Evolutionary conservation across 805 yeast species (phyloP).

Genomic region (Pichia cephalocereana): DNA sequence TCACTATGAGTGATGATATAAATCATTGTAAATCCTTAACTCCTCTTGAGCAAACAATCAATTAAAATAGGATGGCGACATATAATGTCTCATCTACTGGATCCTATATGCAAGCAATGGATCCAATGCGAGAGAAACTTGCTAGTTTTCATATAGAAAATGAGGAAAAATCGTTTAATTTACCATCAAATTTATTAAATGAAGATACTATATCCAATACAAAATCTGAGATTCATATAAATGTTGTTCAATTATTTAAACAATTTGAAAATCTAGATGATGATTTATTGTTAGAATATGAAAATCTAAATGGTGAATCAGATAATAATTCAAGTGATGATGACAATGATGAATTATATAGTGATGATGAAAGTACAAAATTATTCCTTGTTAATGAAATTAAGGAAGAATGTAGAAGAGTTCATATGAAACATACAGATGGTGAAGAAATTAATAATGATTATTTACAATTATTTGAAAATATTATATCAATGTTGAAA

Average conservation of each 20-base stretch:
- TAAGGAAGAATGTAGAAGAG: conserved; percentile 17
- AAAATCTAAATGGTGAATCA: conserved; percentile 2
- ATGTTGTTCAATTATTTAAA: conserved; percentile 19
- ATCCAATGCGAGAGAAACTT: conserved; percentile 49
- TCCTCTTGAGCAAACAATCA: background rate
- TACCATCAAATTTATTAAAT: conserved; percentile 26
- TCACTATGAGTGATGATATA: too few relatives aligned
- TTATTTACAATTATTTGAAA: conserved; percentile 15
- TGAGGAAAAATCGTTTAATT: conserved; percentile 14
- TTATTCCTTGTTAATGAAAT: conserved; percentile 14
- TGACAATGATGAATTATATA: conserved; percentile 3
- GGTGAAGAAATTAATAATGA: conserved; percentile 7
- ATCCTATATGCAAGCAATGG: conserved; percentile 75
- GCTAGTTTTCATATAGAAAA: conserved; percentile 23
- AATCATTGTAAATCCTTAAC: too few relatives aligned
- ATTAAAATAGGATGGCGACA: conserved; percentile 30
- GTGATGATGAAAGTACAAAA: conserved; percentile 5
- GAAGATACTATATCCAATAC: conserved; percentile 15
- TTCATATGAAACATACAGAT: conserved; percentile 21
- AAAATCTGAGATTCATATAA: conserved; percentile 20
- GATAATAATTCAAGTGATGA: conserved; percentile 1
- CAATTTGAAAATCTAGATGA: conserved; percentile 25
- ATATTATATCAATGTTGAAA: conserved; percentile 26
- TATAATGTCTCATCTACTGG: conserved; percentile 57
- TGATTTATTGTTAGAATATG: conserved; percentile 13